Evolutionary conservation across 2,329 filamentous ascomycete genomes (phyloP).

Genomic region (Ceratocystis harringtonii): DNA sequence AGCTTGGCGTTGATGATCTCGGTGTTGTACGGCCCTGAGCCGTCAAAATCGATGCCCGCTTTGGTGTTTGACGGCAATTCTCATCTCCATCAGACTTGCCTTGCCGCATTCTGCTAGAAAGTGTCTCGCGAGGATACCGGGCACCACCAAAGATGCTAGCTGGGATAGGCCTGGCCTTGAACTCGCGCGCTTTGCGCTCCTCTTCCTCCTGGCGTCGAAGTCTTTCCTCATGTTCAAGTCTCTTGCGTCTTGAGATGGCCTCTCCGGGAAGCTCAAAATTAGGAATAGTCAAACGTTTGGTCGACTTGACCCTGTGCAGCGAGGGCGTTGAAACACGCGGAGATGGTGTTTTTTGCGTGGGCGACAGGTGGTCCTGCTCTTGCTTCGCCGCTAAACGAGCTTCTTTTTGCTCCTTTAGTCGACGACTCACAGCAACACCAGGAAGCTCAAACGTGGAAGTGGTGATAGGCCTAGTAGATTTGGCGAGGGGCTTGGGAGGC

Average conservation of each 20-base stretch:
- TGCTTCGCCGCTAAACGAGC: constrained; percentile 29
- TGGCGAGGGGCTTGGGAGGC: constrained; percentile 33
- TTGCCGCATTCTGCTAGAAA: constrained; percentile 41
- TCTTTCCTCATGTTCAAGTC: constrained; percentile 40
- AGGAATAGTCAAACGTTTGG: constrained; percentile 37
- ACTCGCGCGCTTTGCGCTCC: constrained; percentile 43
- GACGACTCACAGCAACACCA: constrained; percentile 44
- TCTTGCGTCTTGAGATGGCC: constrained; percentile 40
- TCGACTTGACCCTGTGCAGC: constrained; percentile 32
- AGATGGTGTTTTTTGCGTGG: constrained; percentile 25
- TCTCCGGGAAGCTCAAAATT: constrained; percentile 50
- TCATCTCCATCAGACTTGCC: constrained; percentile 27
- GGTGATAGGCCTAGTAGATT: constrained; percentile 40
- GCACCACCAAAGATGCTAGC: constrained; percentile 28
- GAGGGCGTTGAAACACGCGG: constrained; percentile 19
- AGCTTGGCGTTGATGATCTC: constrained; percentile 6
- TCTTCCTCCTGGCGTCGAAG: constrained; percentile 45
- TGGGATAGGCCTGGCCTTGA: constrained; percentile 45
- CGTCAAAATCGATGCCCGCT: constrained; percentile 18
- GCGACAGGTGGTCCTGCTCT: constrained; percentile 22
- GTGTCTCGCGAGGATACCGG: constrained; percentile 39
- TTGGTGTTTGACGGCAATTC: constrained; percentile 14
- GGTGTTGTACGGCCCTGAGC: constrained; percentile 14
- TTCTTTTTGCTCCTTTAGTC: constrained; percentile 43
- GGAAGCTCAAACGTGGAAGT: constrained; percentile 45